These are phyloP conservation scores for Daedalea quercina DNA, from an alignment of 768 basidiomycete species.

Conservation along the genomic window DNA sequence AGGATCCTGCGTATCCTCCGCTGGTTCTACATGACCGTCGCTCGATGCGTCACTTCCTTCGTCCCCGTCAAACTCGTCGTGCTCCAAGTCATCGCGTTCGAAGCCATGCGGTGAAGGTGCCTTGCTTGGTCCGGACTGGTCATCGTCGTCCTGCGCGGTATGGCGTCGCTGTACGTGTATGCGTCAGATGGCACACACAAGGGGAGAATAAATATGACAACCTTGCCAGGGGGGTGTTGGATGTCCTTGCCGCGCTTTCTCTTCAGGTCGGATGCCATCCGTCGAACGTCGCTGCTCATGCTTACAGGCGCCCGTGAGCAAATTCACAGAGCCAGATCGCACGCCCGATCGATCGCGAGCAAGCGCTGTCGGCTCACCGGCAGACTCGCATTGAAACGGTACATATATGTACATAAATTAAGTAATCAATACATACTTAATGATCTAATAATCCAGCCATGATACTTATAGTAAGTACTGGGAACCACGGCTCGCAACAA, in stretches of 20 bases:
- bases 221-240: neutral
- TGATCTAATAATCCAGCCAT: no score
- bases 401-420: no score
- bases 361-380: no score
- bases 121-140: neutral
- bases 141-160: neutral
- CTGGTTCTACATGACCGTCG: neutral
- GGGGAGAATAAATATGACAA: neutral
- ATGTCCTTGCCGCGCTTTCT: neutral
- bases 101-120: neutral
- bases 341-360: no score
- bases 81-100: neutral
- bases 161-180: neutral
- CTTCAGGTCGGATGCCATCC: neutral
- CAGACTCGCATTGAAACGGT: no score
- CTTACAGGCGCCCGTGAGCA: no score
- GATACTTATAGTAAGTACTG: no score
- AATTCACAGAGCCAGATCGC: no score
- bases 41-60: conserved; percentile 1
- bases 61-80: neutral
- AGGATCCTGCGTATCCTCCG: neutral
- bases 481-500: no score
- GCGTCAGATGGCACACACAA: neutral
- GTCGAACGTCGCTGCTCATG: neutral
- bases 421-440: no score